A percentile compares a stretch with the other conserved stretches of the same genome.
These are phyloP conservation scores for Capsicum baccatum DNA, from an alignment of 257 asterid genomes.

Conservation along the genomic window DNA sequence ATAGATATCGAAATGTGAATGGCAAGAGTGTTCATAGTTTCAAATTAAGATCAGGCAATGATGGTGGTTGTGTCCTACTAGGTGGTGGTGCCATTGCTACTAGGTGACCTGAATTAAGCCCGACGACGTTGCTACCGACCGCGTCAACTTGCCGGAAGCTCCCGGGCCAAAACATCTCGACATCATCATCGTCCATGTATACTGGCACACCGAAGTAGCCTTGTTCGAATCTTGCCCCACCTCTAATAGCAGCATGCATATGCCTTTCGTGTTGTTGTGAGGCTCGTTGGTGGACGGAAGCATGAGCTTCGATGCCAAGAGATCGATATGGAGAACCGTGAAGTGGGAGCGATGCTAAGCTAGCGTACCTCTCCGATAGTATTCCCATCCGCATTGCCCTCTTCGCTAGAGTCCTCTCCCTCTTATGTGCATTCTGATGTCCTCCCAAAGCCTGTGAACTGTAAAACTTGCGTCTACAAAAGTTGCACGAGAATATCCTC, in stretches of 20 bases:
- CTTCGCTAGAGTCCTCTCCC: constrained; percentile 89
- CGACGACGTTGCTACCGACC: constrained; percentile 36
- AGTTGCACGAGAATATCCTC: constrained; percentile 86
- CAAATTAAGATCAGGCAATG: constrained; percentile 78
- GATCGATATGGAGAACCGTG: constrained; percentile 77
- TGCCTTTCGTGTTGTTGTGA: constrained; percentile 50
- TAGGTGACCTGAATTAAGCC: constrained; percentile 46
- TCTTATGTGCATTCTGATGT: constrained; percentile 95
- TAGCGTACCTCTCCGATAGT: constrained; percentile 79
- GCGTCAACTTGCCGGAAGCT: constrained; percentile 79
- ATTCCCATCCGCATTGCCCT: constrained; percentile 89
- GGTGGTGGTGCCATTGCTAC: constrained; percentile 49
- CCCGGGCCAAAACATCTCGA: constrained; percentile 80
- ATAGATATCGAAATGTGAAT: constrained; percentile 18
- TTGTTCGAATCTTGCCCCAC: constrained; percentile 74
- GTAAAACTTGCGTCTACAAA: constrained; percentile 87
- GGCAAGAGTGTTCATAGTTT: constrained; percentile 56
- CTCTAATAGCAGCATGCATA: constrained; percentile 48
- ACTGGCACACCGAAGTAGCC: constrained; percentile 66
- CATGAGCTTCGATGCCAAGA: constrained; percentile 82
- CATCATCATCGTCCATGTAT: constrained; percentile 63
- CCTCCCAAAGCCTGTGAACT: constrained; percentile 98
- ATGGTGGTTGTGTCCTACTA: constrained; percentile 48
- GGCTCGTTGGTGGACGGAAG: constrained; percentile 59
- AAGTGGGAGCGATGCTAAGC: constrained; percentile 82